Evolutionary conservation across 768 basidiomycete species (phyloP), one percentile per base, ranked within the genome.

Genomic region (Collybia sordida): DNA sequence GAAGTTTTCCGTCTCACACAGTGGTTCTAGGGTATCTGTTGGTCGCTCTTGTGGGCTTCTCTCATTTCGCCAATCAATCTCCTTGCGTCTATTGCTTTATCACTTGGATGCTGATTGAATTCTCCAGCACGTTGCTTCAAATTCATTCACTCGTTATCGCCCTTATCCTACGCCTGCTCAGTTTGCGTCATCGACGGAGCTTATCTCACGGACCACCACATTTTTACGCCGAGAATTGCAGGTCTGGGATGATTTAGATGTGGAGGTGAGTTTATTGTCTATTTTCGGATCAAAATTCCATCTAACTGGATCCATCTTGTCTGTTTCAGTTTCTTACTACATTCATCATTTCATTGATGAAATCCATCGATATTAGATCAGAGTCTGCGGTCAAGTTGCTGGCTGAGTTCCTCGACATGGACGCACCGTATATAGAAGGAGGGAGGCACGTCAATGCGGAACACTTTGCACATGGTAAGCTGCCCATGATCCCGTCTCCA

Each of bases 381-480:
- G 88, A 93, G 68, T 83, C 87, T 34, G 90, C 93, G 36, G 79
- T 98, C 38, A 89, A 86, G 59, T 66, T 90, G 14, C 74, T 98
- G 6, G 78, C 92, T 12, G 94, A 96, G 58, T 95, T 94, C 69
- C 75, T 98, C 41, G 94, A 98, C 62, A 77, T 90, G 65, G 87
- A 86, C 55, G 67, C 70, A 3, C 75, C 79, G 2, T 83, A 84
- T 51, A 62, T 64, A 18, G 77, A 80, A 41, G 85, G 84, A 6
- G 71, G 73, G 21, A 75, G 84, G 47, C 75, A 80, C 50, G 67
- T 74, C 21, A 89, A 91, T 57, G 89, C 94, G 9, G 94, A 98
- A 63, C 94, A 97, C 66, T 95, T 97, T 69, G 90, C 88, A 6
- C 94, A 98, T 69, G 93, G 92, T 91, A 58, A 57, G 79, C 67